Evolutionary conservation across 495 filamentous ascomycete species (phyloP).

Genomic region (Aspergillus conjunctus): DNA sequence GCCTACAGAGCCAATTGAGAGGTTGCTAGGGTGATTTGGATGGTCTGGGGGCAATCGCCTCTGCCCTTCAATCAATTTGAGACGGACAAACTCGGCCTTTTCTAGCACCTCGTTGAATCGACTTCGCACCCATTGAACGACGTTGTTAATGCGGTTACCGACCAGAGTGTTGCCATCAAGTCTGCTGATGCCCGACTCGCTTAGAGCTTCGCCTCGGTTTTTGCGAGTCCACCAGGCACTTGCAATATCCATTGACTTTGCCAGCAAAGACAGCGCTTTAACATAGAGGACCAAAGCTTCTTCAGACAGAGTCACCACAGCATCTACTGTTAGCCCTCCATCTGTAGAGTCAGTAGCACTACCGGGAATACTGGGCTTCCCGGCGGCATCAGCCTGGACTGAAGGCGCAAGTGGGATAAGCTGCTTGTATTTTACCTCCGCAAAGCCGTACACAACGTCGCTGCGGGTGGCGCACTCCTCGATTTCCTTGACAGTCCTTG

Average conservation of each 20-base stretch:
- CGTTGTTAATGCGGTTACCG: conserved; percentile 81
- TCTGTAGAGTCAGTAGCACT: conserved; percentile 45
- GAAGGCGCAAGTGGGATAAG: conserved; percentile 84
- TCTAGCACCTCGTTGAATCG: conserved; percentile 96
- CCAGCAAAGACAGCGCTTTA: conserved; percentile 83
- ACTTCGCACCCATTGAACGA: conserved; percentile 90
- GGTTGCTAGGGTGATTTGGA: conserved; percentile 81
- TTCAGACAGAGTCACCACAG: conserved; percentile 82
- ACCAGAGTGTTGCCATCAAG: conserved; percentile 52
- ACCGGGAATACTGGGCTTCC: conserved; percentile 33
- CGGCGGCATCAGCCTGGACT: conserved; percentile 51
- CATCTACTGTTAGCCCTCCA: conserved; percentile 73
- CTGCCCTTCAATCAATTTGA: conserved; percentile 86
- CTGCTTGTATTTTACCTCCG: conserved; percentile 98
- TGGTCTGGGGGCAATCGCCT: conserved; percentile 81
- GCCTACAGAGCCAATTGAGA: conserved; percentile 51
- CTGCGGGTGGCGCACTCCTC: conserved; percentile 91
- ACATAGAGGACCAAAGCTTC: conserved; percentile 96
- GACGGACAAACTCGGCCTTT: conserved; percentile 87
- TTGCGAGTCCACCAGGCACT: conserved; percentile 87
- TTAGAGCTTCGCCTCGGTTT: conserved; percentile 64
- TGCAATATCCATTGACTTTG: conserved; percentile 96
- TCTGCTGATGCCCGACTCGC: conserved; percentile 47
- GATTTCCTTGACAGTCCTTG: conserved; percentile 71
- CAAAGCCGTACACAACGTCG: conserved; percentile 95